These are phyloP conservation scores for Thecaphora thlaspeos DNA, from an alignment of 1,284 basidiomycete genomes.

Conservation along the genomic window DNA sequence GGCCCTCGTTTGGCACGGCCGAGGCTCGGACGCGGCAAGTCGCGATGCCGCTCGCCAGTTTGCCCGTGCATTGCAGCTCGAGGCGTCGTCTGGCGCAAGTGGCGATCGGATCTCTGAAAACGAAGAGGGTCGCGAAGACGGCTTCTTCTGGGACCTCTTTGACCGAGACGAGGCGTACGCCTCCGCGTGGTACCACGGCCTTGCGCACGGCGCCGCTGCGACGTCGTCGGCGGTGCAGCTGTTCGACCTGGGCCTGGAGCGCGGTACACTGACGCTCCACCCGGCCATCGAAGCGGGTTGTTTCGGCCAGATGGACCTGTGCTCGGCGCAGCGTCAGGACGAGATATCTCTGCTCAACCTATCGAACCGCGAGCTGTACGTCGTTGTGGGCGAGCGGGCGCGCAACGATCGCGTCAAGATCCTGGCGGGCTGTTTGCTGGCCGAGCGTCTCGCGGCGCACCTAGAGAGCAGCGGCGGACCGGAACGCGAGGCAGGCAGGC, in stretches of 20 bases:
- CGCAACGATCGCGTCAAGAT: slow-evolving; percentile 24
- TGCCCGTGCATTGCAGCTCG: slow-evolving; percentile 25
- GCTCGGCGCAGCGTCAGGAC: slow-evolving; percentile 14
- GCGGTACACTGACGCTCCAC: slow-evolving; percentile 1
- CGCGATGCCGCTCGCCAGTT: slow-evolving; percentile 35
- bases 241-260: slow-evolving; percentile 12
- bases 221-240: slow-evolving; percentile 4
- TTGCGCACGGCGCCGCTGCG: background rate
- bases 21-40: slow-evolving; percentile 25
- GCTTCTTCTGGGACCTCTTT: slow-evolving; percentile 41
- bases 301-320: slow-evolving; percentile 13
- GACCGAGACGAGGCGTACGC: slow-evolving; percentile 34
- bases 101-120: slow-evolving; percentile 25
- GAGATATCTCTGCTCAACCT: slow-evolving; percentile 37
- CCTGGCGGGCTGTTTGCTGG: slow-evolving; percentile 24
- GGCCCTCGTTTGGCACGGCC: slow-evolving; percentile 48
- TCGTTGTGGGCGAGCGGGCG: slow-evolving; percentile 41
- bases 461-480: background rate
- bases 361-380: slow-evolving; percentile 35
- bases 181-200: slow-evolving; percentile 28
- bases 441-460: slow-evolving; percentile 19
- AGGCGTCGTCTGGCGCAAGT: slow-evolving; percentile 10
- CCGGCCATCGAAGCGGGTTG: background rate
- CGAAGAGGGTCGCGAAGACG: slow-evolving; percentile 45
- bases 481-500: slow-evolving; percentile 5